These are phyloP conservation scores for Nemania sp. DNA, from an alignment of 2,329 filamentous ascomycete species.

Conservation along the genomic window DNA sequence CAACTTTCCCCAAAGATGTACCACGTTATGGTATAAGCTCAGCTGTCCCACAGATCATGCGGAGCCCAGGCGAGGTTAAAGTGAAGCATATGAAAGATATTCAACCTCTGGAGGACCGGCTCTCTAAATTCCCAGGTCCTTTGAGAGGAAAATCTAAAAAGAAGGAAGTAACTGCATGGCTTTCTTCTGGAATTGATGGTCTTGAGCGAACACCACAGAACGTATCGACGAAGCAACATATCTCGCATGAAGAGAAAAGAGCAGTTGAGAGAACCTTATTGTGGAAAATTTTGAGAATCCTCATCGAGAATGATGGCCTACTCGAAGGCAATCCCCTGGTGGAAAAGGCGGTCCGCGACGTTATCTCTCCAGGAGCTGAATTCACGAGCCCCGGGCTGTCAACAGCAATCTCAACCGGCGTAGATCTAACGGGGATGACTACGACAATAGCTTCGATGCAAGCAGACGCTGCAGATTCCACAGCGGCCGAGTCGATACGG, in stretches of 20 bases:
- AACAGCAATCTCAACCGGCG: constrained; percentile 41
- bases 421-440: constrained; percentile 46
- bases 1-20: constrained; percentile 85
- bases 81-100: constrained; percentile 76
- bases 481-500: constrained; percentile 72
- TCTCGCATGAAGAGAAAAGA: constrained; percentile 68
- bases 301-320: constrained; percentile 84
- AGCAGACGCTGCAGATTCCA: constrained; percentile 71
- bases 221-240: constrained; percentile 52
- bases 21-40: constrained; percentile 82
- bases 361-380: constrained; percentile 67
- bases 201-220: constrained; percentile 66
- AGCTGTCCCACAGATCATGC: constrained; percentile 75
- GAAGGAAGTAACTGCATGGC: constrained; percentile 86
- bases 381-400: constrained; percentile 33
- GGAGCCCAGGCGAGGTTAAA: constrained; percentile 80
- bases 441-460: constrained; percentile 46
- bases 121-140: constrained; percentile 87
- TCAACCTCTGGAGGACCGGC: constrained; percentile 69
- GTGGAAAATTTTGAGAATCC: constrained; percentile 81
- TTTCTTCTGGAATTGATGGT: constrained; percentile 73
- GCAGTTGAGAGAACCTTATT: constrained; percentile 79
- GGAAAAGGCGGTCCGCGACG: constrained; percentile 73
- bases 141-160: constrained; percentile 91
- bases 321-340: constrained; percentile 74